Evolutionary conservation across 768 basidiomycete species (phyloP).

Genomic region (Guyanaporus albipodus): DNA sequence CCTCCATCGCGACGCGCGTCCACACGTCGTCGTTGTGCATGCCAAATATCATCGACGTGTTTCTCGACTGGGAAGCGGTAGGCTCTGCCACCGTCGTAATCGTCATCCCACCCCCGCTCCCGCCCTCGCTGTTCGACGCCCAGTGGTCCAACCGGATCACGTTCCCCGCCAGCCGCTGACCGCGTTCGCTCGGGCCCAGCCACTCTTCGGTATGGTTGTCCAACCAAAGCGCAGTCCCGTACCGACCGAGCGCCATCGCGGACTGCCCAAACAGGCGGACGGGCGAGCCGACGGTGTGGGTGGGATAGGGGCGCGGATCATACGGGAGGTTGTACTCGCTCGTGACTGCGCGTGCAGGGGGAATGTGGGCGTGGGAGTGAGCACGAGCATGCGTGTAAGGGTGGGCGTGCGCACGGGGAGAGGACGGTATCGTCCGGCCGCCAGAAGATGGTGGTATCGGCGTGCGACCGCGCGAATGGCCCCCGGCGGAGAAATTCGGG

Average conservation of each 20-base stretch:
- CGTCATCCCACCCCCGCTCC: neutral
- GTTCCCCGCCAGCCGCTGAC: constrained; percentile 58
- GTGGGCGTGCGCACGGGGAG: neutral
- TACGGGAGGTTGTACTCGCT: constrained; percentile 44
- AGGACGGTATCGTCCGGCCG: neutral
- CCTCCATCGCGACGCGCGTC: constrained; percentile 39
- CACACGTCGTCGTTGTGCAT: constrained; percentile 47
- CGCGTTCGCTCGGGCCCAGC: constrained; percentile 40
- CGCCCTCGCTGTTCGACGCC: too few species aligned
- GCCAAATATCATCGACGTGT: constrained; percentile 39
- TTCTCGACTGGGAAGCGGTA: neutral
- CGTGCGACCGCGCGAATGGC: neutral
- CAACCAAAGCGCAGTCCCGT: constrained; percentile 64
- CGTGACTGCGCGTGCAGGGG: neutral
- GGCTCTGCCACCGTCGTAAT: neutral
- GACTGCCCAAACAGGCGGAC: constrained; percentile 54
- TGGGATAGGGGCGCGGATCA: constrained; percentile 31
- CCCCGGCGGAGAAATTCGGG: constrained; percentile 27
- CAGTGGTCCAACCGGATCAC: neutral
- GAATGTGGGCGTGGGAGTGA: neutral
- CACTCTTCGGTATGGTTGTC: constrained; percentile 58
- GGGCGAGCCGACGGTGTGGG: constrained; percentile 48
- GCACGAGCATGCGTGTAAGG: too few species aligned
- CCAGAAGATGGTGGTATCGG: neutral
- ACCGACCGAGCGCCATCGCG: constrained; percentile 49